Evolutionary conservation across 2,329 filamentous ascomycete species (phyloP), one percentile per base, ranked within the genome.

Genomic region (Neonectria hederae): DNA sequence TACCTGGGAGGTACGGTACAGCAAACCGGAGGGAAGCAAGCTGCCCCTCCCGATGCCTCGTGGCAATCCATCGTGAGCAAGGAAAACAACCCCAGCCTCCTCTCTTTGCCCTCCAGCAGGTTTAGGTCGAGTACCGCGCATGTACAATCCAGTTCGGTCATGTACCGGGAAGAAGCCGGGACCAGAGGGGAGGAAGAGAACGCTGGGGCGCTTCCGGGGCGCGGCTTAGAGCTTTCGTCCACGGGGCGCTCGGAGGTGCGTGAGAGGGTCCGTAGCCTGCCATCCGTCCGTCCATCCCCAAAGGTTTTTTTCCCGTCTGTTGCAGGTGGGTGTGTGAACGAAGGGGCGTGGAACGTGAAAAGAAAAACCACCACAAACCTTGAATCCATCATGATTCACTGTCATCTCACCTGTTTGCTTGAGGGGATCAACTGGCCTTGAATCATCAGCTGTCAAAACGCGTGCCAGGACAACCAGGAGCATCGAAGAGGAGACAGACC

Each of bases 281-380:
- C 48, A 62, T 69, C 67, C 71, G 59, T 59, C 69, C 59, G 66
- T 68, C 68, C 64, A 64, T 70, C 68, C 71, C 71, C 71, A 73
- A 73, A 69, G 69, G 69, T 64, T 65, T 72, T 71, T 67, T 43
- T 58, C 56, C 56, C n/a, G n/a, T 26, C 32, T 42, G 57, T 64
- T 67, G 51, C 59, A 71, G 67, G 53, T 46, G 65, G 55, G 66
- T 65, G 60, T 53, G 63, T 43, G 13, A 28, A 71, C 65, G 63
- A 65, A 10, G 45, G 69, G 71, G 48, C 43, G 71, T 73, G 69
- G 38, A 13, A 32, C 32, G 28, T 59, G 58, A 19, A 61, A 59
- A 43, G 62, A 55, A 63, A 65, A 58, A 67, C 67, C 59, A 69
- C 21, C 26, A 22, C 51, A 53, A 60, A 56, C 65, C 67, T 42